phyloP scores from a whole-genome alignment of 208 protist species.

The Vickermania ingenoplastis region DNA sequence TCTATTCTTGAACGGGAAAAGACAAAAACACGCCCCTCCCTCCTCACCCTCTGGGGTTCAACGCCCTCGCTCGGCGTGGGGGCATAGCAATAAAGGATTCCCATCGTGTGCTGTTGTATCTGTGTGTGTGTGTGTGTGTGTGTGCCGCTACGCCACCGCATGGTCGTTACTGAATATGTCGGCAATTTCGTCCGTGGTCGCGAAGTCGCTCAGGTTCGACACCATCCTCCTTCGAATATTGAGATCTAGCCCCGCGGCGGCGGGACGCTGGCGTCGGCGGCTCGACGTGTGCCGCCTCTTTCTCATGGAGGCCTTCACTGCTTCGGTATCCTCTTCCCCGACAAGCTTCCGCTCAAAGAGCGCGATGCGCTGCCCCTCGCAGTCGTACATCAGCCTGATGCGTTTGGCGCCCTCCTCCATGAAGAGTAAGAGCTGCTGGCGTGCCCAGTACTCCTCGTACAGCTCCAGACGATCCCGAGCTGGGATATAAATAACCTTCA shows the following conservation, averaged over 20 bases:
- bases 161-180: conserved; percentile 2
- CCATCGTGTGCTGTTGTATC: too few relatives aligned
- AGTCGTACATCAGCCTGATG: not conserved
- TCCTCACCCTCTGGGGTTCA: too few relatives aligned
- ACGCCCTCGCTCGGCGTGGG: too few relatives aligned
- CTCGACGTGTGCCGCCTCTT: too few relatives aligned
- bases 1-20: too few relatives aligned
- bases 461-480: not conserved
- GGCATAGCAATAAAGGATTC: too few relatives aligned
- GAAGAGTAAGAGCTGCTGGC: not conserved
- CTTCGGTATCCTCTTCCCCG: too few relatives aligned
- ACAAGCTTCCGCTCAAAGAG: conserved; percentile 16
- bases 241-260: not conserved
- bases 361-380: conserved; percentile 1
- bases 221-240: conserved; percentile 16
- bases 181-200: conserved; percentile 3
- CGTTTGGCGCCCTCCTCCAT: not conserved
- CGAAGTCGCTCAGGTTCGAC: conserved; percentile 16
- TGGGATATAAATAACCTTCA: not conserved
- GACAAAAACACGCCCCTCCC: too few relatives aligned
- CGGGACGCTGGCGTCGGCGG: too few relatives aligned
- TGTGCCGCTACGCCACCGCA: not conserved
- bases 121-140: too few relatives aligned
- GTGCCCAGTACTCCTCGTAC: not conserved
- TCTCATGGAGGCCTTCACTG: too few relatives aligned